Evolutionary conservation across 2,329 filamentous ascomycete species (phyloP), one percentile per base, ranked within the genome.

Genomic region (Mycogone perniciosa): DNA sequence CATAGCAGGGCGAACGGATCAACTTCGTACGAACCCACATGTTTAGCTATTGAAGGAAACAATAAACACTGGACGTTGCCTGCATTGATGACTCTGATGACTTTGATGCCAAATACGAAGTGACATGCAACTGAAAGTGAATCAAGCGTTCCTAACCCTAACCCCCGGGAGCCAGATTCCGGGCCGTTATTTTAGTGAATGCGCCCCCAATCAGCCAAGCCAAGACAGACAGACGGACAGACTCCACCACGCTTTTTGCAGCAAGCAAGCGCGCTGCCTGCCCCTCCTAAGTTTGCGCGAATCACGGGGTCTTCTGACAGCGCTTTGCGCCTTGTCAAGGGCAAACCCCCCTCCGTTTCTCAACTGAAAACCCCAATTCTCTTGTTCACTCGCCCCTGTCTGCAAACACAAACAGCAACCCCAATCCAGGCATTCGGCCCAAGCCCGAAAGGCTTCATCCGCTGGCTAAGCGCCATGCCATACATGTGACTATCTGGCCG

Each of bases 401-500:
- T 35, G 43, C 43, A 42, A 40, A 38, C 26, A n/a, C 31, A 34
- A 13, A 20, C 37, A 27, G 27, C 30, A 48, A 35, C 45, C 26
- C 48, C 20, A 50, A 30, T 27, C 33, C 43, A 29, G 43, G 13
- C 45, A 29, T 33, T 31, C 35, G 9, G 38, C 13, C 29, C 46
- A 42, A 44, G 45, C 40, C 40, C 35, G 34, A 29, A 26, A 11
- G 41, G 40, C 44, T 45, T 38, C 40, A n/a, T n/a, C 34, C 37
- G 43, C 40, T 48, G 50, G 50, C 33, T 37, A 9, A 33, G 38
- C 51, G 51, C 35, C 48, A 67, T 67, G 64, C 57, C 52, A 56
- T 52, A 59, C 35, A 53, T 56, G 52, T 67, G 63, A 66, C 59
- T 61, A 37, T 42, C 51, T 51, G 50, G 44, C 52, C 56, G 55